Percentiles rank a stretch among this genome's conserved stretches.
These are phyloP conservation scores for Farysia itapuensis DNA, from an alignment of 1,284 basidiomycete species.

Conservation along the genomic window DNA sequence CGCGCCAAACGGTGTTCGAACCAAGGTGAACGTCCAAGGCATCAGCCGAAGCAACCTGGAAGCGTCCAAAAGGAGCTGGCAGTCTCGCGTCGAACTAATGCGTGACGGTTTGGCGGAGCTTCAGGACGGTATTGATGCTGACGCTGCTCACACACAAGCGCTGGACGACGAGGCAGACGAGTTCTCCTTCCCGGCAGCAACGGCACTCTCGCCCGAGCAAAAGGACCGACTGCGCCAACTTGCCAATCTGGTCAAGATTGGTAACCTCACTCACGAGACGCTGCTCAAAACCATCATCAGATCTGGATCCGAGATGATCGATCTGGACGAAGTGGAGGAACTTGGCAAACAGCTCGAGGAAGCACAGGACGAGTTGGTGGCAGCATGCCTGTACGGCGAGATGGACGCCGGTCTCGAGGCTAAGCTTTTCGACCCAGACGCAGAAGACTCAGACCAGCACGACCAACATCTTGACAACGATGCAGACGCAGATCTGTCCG, in stretches of 20 bases:
- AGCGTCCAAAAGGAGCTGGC: conserved; percentile 37
- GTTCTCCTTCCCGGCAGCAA: conserved; percentile 24
- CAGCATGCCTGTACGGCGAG: conserved; percentile 39
- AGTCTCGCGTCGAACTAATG: conserved; percentile 36
- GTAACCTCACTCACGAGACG: conserved; percentile 33
- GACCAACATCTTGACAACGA: neutral
- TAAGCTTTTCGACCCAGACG: conserved; percentile 17
- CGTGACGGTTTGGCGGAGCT: conserved; percentile 42
- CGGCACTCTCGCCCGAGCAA: conserved; percentile 18
- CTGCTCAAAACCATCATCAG: conserved; percentile 31
- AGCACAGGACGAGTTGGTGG: conserved; percentile 45
- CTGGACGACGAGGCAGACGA: conserved; percentile 8
- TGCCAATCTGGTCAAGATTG: conserved; percentile 37
- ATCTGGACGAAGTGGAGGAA: conserved; percentile 36
- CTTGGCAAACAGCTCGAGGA: conserved; percentile 34
- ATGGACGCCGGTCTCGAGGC: conserved; percentile 30
- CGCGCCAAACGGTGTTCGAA: conserved; percentile 23
- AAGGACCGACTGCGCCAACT: conserved; percentile 29
- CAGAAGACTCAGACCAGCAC: conserved; percentile 1
- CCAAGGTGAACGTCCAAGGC: conserved; percentile 32
- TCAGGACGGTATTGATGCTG: conserved; percentile 27
- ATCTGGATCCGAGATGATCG: conserved; percentile 5
- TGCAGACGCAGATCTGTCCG: conserved; percentile 19
- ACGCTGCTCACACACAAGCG: neutral
- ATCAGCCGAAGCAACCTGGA: conserved; percentile 43